phyloP scores from a whole-genome alignment of 306 rosid species.

The Hippophae gyantsensis region DNA sequence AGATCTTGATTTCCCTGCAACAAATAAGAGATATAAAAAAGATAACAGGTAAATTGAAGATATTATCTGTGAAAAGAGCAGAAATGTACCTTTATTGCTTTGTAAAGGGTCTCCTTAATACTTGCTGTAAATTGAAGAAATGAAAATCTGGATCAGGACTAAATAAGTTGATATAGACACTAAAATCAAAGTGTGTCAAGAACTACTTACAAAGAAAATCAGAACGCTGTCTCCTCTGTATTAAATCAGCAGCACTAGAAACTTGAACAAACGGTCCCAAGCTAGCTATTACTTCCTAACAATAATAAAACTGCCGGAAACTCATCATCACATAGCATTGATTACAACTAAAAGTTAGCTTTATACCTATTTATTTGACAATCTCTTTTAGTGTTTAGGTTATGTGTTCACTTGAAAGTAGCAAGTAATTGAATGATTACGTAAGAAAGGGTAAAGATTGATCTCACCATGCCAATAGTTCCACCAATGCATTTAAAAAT shows the following conservation, averaged over 20 bases:
- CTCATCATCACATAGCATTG: conserved; percentile 64
- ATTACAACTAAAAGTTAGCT: conserved; percentile 4
- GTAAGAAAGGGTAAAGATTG: conserved; percentile 1
- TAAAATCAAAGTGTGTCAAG: conserved; percentile 12
- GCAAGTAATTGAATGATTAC: not conserved
- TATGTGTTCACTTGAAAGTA: not conserved
- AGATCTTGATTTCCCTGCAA: conserved; percentile 70
- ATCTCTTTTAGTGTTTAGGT: not conserved
- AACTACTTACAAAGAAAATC: conserved; percentile 73
- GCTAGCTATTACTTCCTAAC: conserved; percentile 62
- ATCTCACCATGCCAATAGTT: conserved; percentile 63
- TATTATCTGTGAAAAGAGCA: conserved; percentile 6
- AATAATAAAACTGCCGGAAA: conserved; percentile 54
- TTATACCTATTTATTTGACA: no score
- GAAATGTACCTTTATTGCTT: conserved; percentile 47
- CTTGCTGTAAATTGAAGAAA: conserved; percentile 41
- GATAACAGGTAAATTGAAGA: not conserved
- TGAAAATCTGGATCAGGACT: conserved; percentile 18
- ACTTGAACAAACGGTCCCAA: conserved; percentile 38
- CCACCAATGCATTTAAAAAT: conserved; percentile 58
- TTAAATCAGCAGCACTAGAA: conserved; percentile 87
- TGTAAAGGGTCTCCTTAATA: conserved; percentile 52
- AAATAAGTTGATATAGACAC: conserved; percentile 12
- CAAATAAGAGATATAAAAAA: conserved; percentile 8
- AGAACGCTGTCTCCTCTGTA: conserved; percentile 82